Evolutionary conservation across 2,329 filamentous ascomycete species (phyloP).

Genomic region (Fusarium temperatum): DNA sequence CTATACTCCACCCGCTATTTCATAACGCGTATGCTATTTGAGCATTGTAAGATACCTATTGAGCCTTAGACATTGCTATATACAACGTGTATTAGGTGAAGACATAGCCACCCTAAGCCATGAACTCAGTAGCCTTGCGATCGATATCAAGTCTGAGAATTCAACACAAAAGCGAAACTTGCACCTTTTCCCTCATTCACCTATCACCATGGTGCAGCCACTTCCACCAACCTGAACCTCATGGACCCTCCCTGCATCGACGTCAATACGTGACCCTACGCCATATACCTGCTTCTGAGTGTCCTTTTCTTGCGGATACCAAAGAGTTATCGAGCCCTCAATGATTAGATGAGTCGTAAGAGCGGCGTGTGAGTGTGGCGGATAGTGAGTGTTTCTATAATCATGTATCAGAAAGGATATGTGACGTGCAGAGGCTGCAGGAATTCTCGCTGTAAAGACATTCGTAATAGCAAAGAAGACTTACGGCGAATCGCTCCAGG

Average conservation of each 20-base stretch:
- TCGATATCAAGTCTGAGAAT: neutral
- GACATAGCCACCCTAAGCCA: neutral
- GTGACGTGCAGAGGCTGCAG: neutral
- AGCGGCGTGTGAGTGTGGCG: constrained; percentile 70
- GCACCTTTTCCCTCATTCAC: constrained; percentile 55
- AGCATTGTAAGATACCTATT: neutral
- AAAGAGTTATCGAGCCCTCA: constrained; percentile 70
- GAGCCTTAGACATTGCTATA: neutral
- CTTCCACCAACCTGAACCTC: constrained; percentile 74
- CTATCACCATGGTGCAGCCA: constrained; percentile 75
- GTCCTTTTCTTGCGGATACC: constrained; percentile 68
- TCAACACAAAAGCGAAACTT: neutral
- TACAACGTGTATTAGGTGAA: neutral
- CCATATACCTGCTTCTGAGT: constrained; percentile 67
- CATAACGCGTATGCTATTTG: neutral
- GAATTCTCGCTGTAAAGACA: neutral
- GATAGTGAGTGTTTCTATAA: constrained; percentile 71
- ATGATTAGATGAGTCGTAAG: constrained; percentile 77
- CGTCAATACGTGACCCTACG: constrained; percentile 70
- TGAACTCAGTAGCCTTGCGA: neutral
- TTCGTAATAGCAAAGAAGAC: constrained; percentile 43
- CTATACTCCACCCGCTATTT: neutral
- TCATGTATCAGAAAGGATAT: constrained; percentile 9
- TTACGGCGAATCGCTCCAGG: constrained; percentile 76
- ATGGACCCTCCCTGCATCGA: constrained; percentile 70